Evolutionary conservation across 208 protist species (phyloP).

Genomic region (Crithidia thermophila): DNA sequence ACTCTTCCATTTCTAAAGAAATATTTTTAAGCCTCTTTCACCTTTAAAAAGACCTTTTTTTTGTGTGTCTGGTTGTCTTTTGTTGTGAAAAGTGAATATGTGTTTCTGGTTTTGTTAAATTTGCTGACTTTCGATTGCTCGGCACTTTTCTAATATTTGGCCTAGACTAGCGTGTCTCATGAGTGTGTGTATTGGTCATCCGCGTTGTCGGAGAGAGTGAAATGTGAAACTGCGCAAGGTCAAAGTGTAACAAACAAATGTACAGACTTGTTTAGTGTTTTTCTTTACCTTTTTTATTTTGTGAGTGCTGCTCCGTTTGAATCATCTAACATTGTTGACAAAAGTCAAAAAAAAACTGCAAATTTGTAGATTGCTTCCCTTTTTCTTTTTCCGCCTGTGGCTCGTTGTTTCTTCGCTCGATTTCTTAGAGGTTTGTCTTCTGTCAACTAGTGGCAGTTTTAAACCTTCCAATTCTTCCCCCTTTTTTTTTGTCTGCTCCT

Average conservation of each 20-base stretch:
- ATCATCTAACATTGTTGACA: background rate
- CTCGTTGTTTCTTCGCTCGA: slow-evolving; percentile 5
- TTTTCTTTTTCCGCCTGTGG: slow-evolving; percentile 1
- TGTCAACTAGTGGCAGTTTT: background rate
- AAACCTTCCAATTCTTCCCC: slow-evolving; percentile 2
- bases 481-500: slow-evolving; percentile 27
- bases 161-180: too few relatives aligned
- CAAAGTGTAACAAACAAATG: too few relatives aligned
- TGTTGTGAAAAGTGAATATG: too few relatives aligned
- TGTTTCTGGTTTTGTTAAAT: too few relatives aligned
- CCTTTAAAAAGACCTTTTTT: background rate
- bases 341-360: background rate
- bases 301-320: background rate
- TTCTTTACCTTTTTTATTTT: slow-evolving; percentile 3
- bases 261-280: background rate
- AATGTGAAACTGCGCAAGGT: too few relatives aligned
- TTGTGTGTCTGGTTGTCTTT: too few relatives aligned
- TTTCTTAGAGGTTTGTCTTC: slow-evolving; percentile 9
- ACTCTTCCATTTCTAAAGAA: too few relatives aligned
- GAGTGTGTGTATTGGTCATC: too few relatives aligned
- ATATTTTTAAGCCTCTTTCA: too few relatives aligned
- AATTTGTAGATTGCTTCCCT: background rate
- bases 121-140: too few relatives aligned
- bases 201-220: too few relatives aligned
- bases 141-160: too few relatives aligned